Evolutionary conservation across 2,329 filamentous ascomycete genomes (phyloP).

Genomic region (Colletotrichum plurivorum): DNA sequence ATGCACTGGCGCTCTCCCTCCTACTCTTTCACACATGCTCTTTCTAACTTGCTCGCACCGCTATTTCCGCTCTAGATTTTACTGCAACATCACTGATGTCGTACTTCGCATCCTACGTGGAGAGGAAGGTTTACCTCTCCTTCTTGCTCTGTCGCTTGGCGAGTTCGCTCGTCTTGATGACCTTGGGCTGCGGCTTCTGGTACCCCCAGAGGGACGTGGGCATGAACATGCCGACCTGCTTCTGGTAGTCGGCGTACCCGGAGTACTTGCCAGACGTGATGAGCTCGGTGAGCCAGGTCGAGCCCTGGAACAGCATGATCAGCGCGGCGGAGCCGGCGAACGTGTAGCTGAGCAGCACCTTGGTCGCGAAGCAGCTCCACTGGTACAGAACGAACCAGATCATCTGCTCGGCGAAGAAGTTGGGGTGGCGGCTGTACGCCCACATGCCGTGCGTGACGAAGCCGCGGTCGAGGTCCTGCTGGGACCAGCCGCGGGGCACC

Average conservation of each 20-base stretch:
- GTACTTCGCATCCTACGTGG: too few species aligned
- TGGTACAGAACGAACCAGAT: slow-evolving; percentile 92
- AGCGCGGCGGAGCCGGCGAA: slow-evolving; percentile 78
- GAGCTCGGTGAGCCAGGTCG: slow-evolving; percentile 87
- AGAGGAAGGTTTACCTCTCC: slow-evolving; percentile 44
- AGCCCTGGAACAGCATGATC: slow-evolving; percentile 88
- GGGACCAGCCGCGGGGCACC: slow-evolving; percentile 74
- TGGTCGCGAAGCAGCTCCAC: slow-evolving; percentile 85
- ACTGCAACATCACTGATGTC: too few species aligned
- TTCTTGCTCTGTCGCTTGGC: slow-evolving; percentile 61
- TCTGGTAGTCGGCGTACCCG: slow-evolving; percentile 89
- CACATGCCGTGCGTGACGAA: slow-evolving; percentile 90
- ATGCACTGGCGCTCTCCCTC: not conserved
- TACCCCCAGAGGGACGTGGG: slow-evolving; percentile 69
- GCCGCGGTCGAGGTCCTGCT: slow-evolving; percentile 87
- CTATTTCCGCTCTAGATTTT: slow-evolving; percentile 41
- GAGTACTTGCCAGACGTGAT: slow-evolving; percentile 88
- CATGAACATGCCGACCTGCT: slow-evolving; percentile 85
- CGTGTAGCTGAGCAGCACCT: slow-evolving; percentile 83
- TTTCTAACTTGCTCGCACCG: too few species aligned
- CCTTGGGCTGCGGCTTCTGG: slow-evolving; percentile 57
- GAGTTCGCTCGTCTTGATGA: slow-evolving; percentile 66
- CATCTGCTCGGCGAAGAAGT: slow-evolving; percentile 92
- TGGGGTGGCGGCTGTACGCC: slow-evolving; percentile 91
- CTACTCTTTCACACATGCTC: too few species aligned